phyloP scores from a whole-genome alignment of 2,329 filamentous ascomycete genomes.

The Diaporthe citriasiana region DNA sequence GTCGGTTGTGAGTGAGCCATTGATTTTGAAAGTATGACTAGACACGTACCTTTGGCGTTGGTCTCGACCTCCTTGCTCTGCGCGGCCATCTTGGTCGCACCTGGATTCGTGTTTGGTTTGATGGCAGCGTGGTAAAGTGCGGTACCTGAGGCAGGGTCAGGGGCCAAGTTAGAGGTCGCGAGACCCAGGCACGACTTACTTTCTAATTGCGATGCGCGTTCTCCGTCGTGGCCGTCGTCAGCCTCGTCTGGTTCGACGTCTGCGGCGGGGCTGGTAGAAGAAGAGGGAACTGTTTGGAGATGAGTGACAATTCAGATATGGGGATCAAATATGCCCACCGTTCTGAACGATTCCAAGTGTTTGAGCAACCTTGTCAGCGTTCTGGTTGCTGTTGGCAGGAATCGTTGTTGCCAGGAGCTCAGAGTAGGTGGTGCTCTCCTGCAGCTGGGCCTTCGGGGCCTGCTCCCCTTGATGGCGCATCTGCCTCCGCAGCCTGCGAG shows the following conservation, averaged over 20 bases:
- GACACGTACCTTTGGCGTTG: not conserved
- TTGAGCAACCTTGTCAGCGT: slow-evolving; percentile 20
- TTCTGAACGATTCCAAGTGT: slow-evolving; percentile 18
- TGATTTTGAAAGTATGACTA: not conserved
- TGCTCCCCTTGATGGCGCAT: not conserved
- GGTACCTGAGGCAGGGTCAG: not conserved
- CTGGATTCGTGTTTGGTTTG: not conserved
- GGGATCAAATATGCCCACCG: not conserved
- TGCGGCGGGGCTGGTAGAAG: not conserved
- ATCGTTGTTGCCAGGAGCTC: slow-evolving; percentile 23
- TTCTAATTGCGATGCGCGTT: not conserved
- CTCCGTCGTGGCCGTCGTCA: no score
- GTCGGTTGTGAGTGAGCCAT: not conserved
- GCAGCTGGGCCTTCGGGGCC: not conserved
- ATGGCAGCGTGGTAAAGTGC: slow-evolving; percentile 21
- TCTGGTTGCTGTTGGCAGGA: slow-evolving; percentile 4
- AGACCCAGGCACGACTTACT: not conserved
- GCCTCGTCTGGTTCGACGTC: not conserved
- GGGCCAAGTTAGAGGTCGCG: rapidly evolving
- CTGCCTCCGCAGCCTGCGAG: not conserved
- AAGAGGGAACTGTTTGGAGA: not conserved
- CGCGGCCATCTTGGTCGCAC: not conserved
- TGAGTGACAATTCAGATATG: not conserved
- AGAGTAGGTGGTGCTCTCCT: slow-evolving; percentile 19
- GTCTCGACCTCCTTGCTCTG: not conserved